These are phyloP conservation scores for Beauveria sp. DNA, from an alignment of 2,329 filamentous ascomycete species.

Conservation along the genomic window DNA sequence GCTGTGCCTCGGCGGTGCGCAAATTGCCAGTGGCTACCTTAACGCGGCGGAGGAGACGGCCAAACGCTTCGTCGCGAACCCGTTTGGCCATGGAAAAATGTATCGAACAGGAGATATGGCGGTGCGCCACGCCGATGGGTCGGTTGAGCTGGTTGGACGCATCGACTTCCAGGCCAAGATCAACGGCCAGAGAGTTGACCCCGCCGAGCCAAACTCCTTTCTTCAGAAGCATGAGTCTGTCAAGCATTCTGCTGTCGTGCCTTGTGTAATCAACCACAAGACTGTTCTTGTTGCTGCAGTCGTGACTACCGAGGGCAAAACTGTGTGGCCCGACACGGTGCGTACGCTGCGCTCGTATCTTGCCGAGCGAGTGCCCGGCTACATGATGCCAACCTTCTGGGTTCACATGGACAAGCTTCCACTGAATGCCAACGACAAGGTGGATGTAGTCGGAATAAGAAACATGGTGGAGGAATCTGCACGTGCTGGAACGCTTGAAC, in stretches of 20 bases:
- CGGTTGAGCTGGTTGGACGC: conserved; percentile 18
- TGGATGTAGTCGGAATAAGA: not conserved
- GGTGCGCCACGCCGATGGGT: conserved; percentile 9
- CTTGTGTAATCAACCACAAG: not conserved
- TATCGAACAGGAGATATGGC: conserved; percentile 18
- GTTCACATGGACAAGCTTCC: not conserved
- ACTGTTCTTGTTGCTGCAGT: not conserved
- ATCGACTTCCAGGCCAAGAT: conserved; percentile 20
- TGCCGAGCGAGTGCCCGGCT: not conserved
- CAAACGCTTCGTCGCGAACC: not conserved
- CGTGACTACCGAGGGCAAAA: not conserved
- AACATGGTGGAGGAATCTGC: not conserved
- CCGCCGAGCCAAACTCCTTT: conserved; percentile 7
- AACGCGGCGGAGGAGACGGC: not conserved
- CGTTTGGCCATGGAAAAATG: conserved; percentile 5
- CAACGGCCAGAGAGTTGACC: conserved; percentile 15
- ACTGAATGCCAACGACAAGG: not conserved
- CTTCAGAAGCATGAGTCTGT: not conserved
- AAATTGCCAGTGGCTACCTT: not conserved
- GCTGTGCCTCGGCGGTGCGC: not conserved
- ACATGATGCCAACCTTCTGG: not conserved
- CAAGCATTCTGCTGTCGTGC: not conserved
- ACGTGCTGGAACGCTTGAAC: not conserved
- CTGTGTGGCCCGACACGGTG: not conserved
- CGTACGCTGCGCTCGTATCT: not conserved